Conservation (phyloP, 306 rosid species). For the Calophaca sinica region DNA sequence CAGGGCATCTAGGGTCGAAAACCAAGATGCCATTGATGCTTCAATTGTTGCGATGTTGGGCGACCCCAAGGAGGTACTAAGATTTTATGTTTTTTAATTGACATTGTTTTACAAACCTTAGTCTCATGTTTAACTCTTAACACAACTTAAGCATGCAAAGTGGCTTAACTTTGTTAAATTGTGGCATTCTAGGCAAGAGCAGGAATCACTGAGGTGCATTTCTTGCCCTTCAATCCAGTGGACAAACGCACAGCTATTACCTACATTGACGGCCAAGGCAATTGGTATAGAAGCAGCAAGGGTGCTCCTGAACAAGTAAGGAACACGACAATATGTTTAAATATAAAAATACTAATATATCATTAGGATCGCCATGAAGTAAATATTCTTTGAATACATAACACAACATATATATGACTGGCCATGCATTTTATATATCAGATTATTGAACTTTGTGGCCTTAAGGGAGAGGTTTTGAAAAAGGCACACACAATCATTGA, state of each 20-base stretch:
- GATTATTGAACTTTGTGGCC: constrained; percentile 84
- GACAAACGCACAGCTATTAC: constrained; percentile 91
- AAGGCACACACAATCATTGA: constrained; percentile 72
- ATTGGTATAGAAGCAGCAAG: constrained; percentile 87
- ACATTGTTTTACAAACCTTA: constrained; percentile 8
- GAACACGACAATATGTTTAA: neutral
- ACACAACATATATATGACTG: neutral
- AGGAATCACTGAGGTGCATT: constrained; percentile 86
- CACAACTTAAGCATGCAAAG: neutral
- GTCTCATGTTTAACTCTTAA: neutral
- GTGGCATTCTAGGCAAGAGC: constrained; percentile 74
- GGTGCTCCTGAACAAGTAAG: constrained; percentile 97
- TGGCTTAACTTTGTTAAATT: constrained; percentile 22
- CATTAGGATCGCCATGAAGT: neutral
- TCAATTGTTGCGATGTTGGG: constrained; percentile 83
- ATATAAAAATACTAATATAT: neutral
- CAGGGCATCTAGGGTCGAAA: constrained; percentile 83
- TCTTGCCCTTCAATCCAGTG: constrained; percentile 92
- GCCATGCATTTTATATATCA: constrained; percentile 32
- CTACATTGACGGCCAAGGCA: constrained; percentile 64
- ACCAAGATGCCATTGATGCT: constrained; percentile 93
- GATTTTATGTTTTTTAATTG: neutral
- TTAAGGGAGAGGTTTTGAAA: constrained; percentile 61
- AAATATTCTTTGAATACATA: no score
- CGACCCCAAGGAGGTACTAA: constrained; percentile 85